Conservation (phyloP, 441 rosid genomes). For the Pelargonium myrrhifolium region DNA sequence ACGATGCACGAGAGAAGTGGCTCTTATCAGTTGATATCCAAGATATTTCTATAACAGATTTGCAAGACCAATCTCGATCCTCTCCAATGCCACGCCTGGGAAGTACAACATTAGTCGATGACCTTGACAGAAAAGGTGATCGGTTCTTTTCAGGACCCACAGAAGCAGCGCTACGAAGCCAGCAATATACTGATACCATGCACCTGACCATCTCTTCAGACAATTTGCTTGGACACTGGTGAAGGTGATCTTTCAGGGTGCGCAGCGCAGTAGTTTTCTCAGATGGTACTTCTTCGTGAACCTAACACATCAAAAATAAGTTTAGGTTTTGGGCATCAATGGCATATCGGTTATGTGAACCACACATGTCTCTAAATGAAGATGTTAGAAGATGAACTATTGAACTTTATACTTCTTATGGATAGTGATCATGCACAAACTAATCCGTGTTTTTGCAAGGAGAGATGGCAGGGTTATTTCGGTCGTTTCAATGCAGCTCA, state of each 20-base stretch:
- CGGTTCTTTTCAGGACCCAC: conserved; percentile 30
- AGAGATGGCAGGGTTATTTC: too few relatives aligned
- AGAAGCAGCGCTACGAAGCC: conserved; percentile 53
- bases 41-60: conserved; percentile 63
- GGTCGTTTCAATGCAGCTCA: too few relatives aligned
- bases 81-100: conserved; percentile 40
- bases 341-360: not conserved
- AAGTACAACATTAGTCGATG: conserved; percentile 55
- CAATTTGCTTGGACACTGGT: conserved; percentile 74
- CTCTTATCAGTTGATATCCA: conserved; percentile 59
- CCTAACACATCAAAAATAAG: conserved; percentile 27
- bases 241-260: conserved; percentile 65
- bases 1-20: conserved; percentile 58
- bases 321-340: conserved; percentile 3
- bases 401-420: too few relatives aligned
- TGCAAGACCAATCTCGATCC: conserved; percentile 56
- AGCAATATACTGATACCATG: conserved; percentile 73
- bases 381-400: not conserved
- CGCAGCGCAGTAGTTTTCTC: conserved; percentile 34
- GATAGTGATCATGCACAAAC: too few relatives aligned
- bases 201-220: conserved; percentile 85
- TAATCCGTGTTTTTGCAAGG: too few relatives aligned
- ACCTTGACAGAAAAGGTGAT: conserved; percentile 53
- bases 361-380: not conserved
- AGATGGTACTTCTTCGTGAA: conserved; percentile 25